Base-by-base conservation (phyloP, 805 yeast species). In the Candida boleticola region DNA sequence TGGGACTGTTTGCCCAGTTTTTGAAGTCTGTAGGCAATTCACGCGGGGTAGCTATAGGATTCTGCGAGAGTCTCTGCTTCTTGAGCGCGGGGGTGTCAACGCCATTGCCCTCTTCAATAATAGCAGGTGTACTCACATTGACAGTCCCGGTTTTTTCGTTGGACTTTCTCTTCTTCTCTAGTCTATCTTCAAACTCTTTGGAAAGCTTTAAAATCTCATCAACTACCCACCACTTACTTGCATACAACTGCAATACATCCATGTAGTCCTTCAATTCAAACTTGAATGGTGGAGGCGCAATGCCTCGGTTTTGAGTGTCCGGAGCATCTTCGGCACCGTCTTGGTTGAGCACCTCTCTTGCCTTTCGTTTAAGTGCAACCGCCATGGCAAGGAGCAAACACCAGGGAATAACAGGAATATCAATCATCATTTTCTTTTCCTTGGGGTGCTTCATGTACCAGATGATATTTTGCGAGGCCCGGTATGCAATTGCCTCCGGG, bases 331-430 rank as follows among this genome's bases (percentile, higher is more conserved):
- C 19, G 4, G 36, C 25, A 17, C 38, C 44, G 29, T 46, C 45
- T 11, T 27, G 21, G 5, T 16, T 19, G 7, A 46, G 25, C 17
- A 41, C 39, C 32, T 36, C 14, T 29, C 48, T 47, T 5, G 61
- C 51, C 18, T 38, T 45, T 19, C 47, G 40, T 41, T 58, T 57
- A 19, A 60, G 45, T 3, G 58, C 46, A 3, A 48, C 50, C 2
- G 64, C 59, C 60, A 57, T 56, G 2, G 61, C 57, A 13, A 59
- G 27, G n/a, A 58, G 48, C 30, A 55, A 47, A 46, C 59, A 48
- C 57, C 57, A 61, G 1, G 61, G 58, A 6, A 60, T 35, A 13
- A 54, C 16, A 1, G 66, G 66, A n/a, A 62, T 46, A 21, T 61
- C 52, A 19, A 60, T 36, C 18, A 54, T 37, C 29, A 37, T 37